Conservation (phyloP, 768 basidiomycete species). For the Mycena pura region DNA sequence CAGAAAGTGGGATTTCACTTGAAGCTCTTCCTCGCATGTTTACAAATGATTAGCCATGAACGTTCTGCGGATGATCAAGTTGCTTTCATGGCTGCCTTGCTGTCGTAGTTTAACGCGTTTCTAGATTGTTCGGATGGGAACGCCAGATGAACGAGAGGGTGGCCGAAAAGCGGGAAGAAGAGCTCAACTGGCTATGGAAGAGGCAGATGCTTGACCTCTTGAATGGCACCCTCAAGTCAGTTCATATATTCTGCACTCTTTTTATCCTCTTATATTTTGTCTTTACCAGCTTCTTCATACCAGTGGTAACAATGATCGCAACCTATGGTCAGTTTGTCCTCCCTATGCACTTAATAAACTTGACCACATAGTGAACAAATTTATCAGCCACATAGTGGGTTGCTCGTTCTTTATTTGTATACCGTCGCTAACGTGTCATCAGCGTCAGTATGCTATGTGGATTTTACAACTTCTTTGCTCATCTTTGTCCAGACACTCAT, state of each 20-base stretch:
- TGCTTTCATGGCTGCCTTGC: background rate
- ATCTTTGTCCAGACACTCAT: constrained; percentile 39
- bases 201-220: constrained; percentile 53
- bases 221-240: constrained; percentile 53
- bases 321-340: constrained; percentile 52
- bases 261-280: background rate
- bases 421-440: background rate
- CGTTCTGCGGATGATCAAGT: constrained; percentile 73
- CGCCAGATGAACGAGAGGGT: constrained; percentile 62
- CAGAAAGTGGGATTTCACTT: constrained; percentile 56
- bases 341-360: background rate
- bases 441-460: constrained; percentile 4
- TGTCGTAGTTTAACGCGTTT: background rate
- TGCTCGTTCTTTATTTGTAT: background rate
- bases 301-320: constrained; percentile 68
- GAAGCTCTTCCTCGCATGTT: constrained; percentile 21
- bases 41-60: constrained; percentile 54
- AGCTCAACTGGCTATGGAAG: constrained; percentile 61
- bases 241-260: constrained; percentile 7
- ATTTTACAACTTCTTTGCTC: background rate
- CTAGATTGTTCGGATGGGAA: constrained; percentile 67
- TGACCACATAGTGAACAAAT: background rate
- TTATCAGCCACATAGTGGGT: constrained; percentile 20
- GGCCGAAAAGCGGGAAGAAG: constrained; percentile 64
- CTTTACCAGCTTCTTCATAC: constrained; percentile 57